Evolutionary conservation across 345 rosid species (phyloP), one percentile per base, ranked within the genome.

Genomic region (Melaleuca quinquenervia): DNA sequence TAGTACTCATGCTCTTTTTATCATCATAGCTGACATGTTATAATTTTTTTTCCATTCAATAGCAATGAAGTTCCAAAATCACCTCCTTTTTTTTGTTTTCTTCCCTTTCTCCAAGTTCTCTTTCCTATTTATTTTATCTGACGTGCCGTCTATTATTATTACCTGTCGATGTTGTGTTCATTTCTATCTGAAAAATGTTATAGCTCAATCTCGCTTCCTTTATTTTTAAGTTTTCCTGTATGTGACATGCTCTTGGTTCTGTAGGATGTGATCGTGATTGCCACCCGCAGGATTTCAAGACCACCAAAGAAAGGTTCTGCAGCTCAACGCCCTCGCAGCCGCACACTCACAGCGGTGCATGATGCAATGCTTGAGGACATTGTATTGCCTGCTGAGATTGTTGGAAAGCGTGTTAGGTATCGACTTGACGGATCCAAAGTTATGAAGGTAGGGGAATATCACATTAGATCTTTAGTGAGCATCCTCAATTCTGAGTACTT

Each of bases 231-330:
- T 18, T 32, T 6, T 6, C 26, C 29, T 84, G 85, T 45, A 55
- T 41, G 58, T 41, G 29, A 54, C 49, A 41, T 83, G 85, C 9
- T 76, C 27, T 36, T 50, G n/a, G n/a, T 82, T 14, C 86, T 26
- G 76, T 85, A 95, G 98, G 98, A 93, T 91, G 98, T 95, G 49
- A 90, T 96, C 62, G 55, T 96, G 86, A 93, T 95, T 87, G 95
- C 98, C 49, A 93, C 96, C 51, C 83, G 98, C 83, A 96, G 98
- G 91, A 93, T 95, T 50, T 75, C 93, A 90, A 92, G 98, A 82
- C 98, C 96, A 26, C 98, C 98, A 36, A 96, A 96, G 96, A 96
- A 94, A 82, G 98, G 99, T 29, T 96, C 98, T 85, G 98, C 98
- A 84, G 96, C 82, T 84, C 94, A 95, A 84, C 92, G 98, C 52